phyloP scores from a whole-genome alignment of 139 green algal genomes.

The Asterochloris erici region DNA sequence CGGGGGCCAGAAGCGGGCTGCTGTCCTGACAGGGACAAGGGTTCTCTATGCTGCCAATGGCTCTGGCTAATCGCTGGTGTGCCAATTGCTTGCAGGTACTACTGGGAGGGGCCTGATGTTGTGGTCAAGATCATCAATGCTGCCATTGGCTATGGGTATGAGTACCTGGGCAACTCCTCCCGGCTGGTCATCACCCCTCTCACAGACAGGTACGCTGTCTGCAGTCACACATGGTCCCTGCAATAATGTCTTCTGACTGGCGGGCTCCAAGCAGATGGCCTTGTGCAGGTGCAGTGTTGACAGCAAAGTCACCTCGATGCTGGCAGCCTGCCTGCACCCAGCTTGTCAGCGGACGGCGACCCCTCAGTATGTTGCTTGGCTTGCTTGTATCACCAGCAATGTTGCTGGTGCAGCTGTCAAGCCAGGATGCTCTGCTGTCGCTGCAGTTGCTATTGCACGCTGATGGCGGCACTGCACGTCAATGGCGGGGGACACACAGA shows the following conservation, averaged over 20 bases:
- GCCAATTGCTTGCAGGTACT: conserved; percentile 32
- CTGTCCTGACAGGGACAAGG: not conserved
- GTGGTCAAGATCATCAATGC: conserved; percentile 70
- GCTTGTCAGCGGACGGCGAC: no score
- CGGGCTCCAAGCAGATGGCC: no score
- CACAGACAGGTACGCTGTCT: conserved; percentile 45
- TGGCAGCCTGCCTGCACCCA: no score
- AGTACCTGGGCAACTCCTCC: conserved; percentile 76
- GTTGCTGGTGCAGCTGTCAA: conserved; percentile 3
- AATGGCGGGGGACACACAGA: conserved; percentile 62
- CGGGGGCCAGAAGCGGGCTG: not conserved
- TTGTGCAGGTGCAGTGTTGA: no score
- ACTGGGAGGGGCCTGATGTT: conserved; percentile 61
- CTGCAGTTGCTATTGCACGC: conserved; percentile 21
- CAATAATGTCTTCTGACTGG: no score
- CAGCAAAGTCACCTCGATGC: no score
- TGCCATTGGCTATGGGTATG: conserved; percentile 60
- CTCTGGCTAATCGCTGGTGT: not conserved
- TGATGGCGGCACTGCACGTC: conserved; percentile 29
- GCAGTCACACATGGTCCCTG: no score
- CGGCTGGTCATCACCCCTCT: conserved; percentile 84
- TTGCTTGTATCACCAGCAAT: no score
- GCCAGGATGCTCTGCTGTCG: conserved; percentile 56
- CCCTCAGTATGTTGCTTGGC: no score
- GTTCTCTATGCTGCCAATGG: not conserved